Evolutionary conservation across 202 grass and related monocot species (phyloP).

Genomic region (Alloteropsis angusta): DNA sequence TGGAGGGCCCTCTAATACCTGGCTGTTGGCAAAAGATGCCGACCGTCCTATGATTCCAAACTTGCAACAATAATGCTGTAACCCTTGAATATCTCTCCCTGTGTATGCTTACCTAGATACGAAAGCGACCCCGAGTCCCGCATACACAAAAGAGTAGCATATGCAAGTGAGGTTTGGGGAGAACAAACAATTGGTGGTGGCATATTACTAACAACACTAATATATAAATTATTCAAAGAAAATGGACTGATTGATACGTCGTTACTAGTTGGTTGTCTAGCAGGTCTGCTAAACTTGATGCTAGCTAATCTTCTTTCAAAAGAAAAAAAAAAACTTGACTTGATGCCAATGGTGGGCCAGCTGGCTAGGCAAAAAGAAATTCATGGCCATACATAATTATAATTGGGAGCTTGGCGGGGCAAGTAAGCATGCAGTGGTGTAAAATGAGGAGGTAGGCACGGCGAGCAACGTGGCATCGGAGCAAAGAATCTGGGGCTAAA

Average conservation of each 20-base stretch:
- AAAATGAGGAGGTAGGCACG: slow-evolving; percentile 1
- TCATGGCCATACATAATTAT: background rate
- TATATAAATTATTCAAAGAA: slow-evolving; percentile 14
- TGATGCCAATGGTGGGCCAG: background rate
- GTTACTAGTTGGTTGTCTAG: background rate
- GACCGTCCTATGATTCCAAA: slow-evolving; percentile 11
- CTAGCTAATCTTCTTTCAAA: background rate
- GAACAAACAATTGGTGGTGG: slow-evolving; percentile 9
- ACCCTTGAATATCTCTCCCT: slow-evolving; percentile 21
- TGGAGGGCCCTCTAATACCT: slow-evolving; percentile 10
- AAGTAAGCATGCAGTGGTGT: background rate
- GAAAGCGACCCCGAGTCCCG: slow-evolving; percentile 22
- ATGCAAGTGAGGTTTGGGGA: background rate
- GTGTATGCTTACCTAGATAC: background rate
- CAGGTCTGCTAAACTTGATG: background rate
- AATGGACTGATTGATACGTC: background rate
- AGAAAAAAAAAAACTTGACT: background rate
- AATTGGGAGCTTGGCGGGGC: background rate
- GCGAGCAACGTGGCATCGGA: slow-evolving; percentile 14
- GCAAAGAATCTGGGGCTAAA: slow-evolving; percentile 36
- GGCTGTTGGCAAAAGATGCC: slow-evolving; percentile 22
- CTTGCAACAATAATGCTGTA: background rate
- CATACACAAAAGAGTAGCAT: background rate
- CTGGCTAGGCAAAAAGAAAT: background rate
- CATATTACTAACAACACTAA: background rate